phyloP scores from a whole-genome alignment of 371 early-diverging fungal species.

The Mucor circinelloides region DNA sequence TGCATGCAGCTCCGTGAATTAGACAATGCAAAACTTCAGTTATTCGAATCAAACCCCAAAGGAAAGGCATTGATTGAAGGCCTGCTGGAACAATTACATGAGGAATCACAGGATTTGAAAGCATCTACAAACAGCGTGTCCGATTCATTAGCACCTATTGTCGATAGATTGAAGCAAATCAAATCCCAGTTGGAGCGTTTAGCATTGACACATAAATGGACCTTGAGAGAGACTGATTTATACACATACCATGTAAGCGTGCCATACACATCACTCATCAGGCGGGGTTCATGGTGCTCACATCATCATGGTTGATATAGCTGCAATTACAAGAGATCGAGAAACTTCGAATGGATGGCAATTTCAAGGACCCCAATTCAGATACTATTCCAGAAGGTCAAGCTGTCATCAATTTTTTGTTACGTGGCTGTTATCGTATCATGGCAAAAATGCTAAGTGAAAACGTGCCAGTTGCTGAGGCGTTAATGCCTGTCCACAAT shows the following conservation, averaged over 20 bases:
- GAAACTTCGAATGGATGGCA: slow-evolving; percentile 65
- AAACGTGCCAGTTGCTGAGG: slow-evolving; percentile 87
- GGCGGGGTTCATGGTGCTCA: neutral
- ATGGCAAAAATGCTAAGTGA: slow-evolving; percentile 81
- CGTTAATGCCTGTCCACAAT: slow-evolving; percentile 82
- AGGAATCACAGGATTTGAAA: slow-evolving; percentile 79
- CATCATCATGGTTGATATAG: slow-evolving; percentile 10
- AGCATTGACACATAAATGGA: slow-evolving; percentile 81
- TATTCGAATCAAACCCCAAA: slow-evolving; percentile 55
- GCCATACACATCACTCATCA: neutral
- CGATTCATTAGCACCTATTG: slow-evolving; percentile 67
- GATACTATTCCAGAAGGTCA: slow-evolving; percentile 70
- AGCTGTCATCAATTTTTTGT: slow-evolving; percentile 77
- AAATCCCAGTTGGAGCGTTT: slow-evolving; percentile 74
- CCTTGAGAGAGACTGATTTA: slow-evolving; percentile 79
- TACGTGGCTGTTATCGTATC: slow-evolving; percentile 87
- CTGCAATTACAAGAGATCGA: slow-evolving; percentile 77
- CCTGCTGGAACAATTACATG: slow-evolving; percentile 80
- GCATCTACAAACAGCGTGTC: slow-evolving; percentile 77
- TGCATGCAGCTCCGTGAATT: slow-evolving; percentile 58
- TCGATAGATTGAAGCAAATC: slow-evolving; percentile 75
- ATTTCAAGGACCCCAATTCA: slow-evolving; percentile 70
- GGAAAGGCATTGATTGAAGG: slow-evolving; percentile 88
- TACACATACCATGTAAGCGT: slow-evolving; percentile 70
- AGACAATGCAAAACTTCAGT: slow-evolving; percentile 66